A percentile compares a stretch with the other conserved stretches of the same genome.
phyloP scores from a whole-genome alignment of 1,284 basidiomycete genomes.

The Pascua guehoae region DNA sequence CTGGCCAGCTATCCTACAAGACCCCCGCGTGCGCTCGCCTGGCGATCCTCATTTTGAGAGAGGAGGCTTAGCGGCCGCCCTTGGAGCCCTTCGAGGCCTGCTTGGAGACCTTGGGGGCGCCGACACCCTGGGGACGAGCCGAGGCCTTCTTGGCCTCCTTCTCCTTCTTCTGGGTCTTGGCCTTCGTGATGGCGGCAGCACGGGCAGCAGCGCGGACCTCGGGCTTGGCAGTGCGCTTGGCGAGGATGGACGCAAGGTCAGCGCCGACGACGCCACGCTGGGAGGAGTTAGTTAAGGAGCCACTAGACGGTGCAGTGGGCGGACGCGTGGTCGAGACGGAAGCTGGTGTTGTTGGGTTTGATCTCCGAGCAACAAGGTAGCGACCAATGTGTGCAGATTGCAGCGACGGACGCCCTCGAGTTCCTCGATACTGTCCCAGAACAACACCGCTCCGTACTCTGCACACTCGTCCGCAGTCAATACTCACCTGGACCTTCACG shows the following conservation, averaged over 20 bases:
- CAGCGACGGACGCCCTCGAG: background rate
- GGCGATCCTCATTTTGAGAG: conserved; percentile 1
- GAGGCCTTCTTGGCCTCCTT: conserved; percentile 87
- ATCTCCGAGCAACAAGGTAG: too few relatives aligned
- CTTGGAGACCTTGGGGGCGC: conserved; percentile 83
- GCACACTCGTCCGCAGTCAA: background rate
- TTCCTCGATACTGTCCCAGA: background rate
- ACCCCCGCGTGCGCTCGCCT: conserved; percentile 3
- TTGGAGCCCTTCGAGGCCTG: conserved; percentile 86
- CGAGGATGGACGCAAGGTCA: conserved; percentile 83
- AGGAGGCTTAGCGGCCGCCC: conserved; percentile 46
- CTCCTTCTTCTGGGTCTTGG: conserved; percentile 91
- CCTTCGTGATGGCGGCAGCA: conserved; percentile 80
- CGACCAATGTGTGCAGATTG: background rate
- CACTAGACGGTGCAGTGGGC: too few relatives aligned
- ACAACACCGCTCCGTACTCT: background rate
- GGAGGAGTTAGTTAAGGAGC: background rate
- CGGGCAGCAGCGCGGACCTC: conserved; percentile 79
- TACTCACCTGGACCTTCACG: conserved; percentile 72
- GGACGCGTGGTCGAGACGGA: too few relatives aligned
- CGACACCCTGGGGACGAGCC: conserved; percentile 57
- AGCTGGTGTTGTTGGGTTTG: background rate
- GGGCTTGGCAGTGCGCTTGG: conserved; percentile 86
- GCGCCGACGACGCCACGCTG: conserved; percentile 98
- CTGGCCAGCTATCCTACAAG: conserved; percentile 24